Base-by-base conservation (phyloP, 305 asterid species). In the Rubia balearica region DNA sequence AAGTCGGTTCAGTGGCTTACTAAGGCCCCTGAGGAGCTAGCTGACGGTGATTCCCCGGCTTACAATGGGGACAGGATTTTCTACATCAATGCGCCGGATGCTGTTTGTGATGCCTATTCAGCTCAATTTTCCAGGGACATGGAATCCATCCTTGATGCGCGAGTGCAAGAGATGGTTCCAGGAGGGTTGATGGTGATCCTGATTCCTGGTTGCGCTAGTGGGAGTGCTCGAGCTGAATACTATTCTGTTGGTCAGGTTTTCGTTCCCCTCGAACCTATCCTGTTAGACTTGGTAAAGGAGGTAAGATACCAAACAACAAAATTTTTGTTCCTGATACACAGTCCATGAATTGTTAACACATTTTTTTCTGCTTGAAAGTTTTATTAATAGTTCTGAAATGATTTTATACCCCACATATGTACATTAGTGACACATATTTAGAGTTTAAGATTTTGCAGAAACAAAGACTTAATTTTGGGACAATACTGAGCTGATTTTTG, bases 121-220 rank as follows among this genome's bases (percentile, higher is more conserved):
- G 51, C 51, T n/a, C 69, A 65, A 19, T 65, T 65, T 65, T 65
- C 53, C 17, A 10, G 5, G 69, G 69, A 65, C 33, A 40, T 65
- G 69, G 69, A 65, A 3, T 40, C 69, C 53, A 65, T 65, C 51
- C 69, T 65, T 10, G 5, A 19, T 41, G 69, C 69, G 41, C 53
- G 69, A 65, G 69, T 53, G 0, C 33, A 65, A 12, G 69, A 65
- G 36, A 65, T 65, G 51, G 5, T 65, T 21, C 53, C 45, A 0
- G 69, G 69, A 40, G 69, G 69, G 17, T 21, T 65, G 69, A 65
- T 65, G 69, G 69, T 65, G 69, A 40, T 65, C n/a, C n/a, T 65
- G 30, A 65, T 65, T 65, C 69, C 69, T 8, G 69, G 69, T 2
- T 8, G 69, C 33, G 30, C 69, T 41, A 41, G 36, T 65, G 69